These are phyloP conservation scores for Quercus dentata DNA, from an alignment of 306 rosid species.

Conservation along the genomic window DNA sequence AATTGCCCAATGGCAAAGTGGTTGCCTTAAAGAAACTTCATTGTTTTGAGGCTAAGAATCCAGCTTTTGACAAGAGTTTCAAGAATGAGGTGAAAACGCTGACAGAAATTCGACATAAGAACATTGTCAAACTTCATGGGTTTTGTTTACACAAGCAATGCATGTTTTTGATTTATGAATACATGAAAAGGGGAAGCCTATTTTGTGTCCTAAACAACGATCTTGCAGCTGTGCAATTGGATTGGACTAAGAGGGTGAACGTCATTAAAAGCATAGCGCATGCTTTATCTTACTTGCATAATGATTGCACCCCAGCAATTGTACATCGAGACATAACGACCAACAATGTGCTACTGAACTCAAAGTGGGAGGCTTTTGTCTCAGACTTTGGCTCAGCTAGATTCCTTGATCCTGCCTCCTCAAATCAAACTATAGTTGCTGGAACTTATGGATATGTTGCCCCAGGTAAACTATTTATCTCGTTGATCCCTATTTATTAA, in stretches of 20 bases:
- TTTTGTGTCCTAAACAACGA: not conserved
- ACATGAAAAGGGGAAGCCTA: constrained; percentile 20
- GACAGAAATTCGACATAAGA: constrained; percentile 1
- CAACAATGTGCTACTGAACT: constrained; percentile 12
- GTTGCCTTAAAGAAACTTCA: constrained; percentile 31
- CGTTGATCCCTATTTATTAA: too few species aligned
- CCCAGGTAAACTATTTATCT: constrained; percentile 4
- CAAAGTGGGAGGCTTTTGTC: constrained; percentile 8
- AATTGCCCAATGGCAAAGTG: not conserved
- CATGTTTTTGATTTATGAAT: constrained; percentile 23
- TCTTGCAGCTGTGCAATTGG: constrained; percentile 1
- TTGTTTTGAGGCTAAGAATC: not conserved
- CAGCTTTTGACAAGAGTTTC: constrained; percentile 5
- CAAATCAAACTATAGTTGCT: constrained; percentile 12
- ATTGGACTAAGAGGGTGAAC: constrained; percentile 13
- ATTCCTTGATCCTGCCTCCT: constrained; percentile 15
- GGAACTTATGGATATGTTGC: constrained; percentile 20
- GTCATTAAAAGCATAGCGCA: constrained; percentile 2
- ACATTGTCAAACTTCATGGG: constrained; percentile 20
- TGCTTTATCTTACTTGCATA: constrained; percentile 21
- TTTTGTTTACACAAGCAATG: constrained; percentile 11
- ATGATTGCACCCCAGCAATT: constrained; percentile 13
- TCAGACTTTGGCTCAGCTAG: constrained; percentile 15
- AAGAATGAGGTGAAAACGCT: constrained; percentile 8
- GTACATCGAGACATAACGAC: constrained; percentile 11